These are phyloP conservation scores for Plasmodium berghei DNA, from an alignment of 169 alveolate genomes.

Conservation along the genomic window DNA sequence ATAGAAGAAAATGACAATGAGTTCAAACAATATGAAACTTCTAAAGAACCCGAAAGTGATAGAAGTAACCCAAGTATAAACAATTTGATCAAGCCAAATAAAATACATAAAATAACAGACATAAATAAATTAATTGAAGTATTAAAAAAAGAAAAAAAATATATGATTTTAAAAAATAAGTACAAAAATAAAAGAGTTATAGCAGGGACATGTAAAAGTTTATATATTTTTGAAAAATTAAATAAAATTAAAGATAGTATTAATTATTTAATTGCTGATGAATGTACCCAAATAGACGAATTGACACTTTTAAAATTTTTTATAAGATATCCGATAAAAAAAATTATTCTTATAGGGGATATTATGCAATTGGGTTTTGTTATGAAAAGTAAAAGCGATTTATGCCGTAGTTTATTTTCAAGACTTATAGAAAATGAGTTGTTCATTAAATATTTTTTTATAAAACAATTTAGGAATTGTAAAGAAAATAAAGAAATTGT, in stretches of 20 bases:
- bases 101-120: conserved; percentile 33
- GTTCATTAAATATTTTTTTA: conserved; percentile 15
- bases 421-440: conserved; percentile 59
- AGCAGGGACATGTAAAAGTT: conserved; percentile 62
- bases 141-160: conserved; percentile 19
- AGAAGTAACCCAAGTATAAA: background rate
- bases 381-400: conserved; percentile 34
- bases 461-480: background rate
- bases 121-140: conserved; percentile 1
- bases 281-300: conserved; percentile 58
- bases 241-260: conserved; percentile 22
- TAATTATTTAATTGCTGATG: conserved; percentile 48
- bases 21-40: background rate
- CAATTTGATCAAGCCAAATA: background rate
- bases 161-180: conserved; percentile 29
- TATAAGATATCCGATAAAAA: conserved; percentile 17
- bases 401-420: conserved; percentile 54
- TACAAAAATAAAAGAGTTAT: conserved; percentile 62
- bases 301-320: conserved; percentile 41
- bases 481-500: background rate
- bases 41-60: background rate
- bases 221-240: conserved; percentile 37
- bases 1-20: background rate
- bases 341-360: conserved; percentile 57
- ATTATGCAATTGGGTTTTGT: conserved; percentile 52